Evolutionary conservation across 495 filamentous ascomycete genomes (phyloP).

Genomic region (Talaromyces proteolyticus): DNA sequence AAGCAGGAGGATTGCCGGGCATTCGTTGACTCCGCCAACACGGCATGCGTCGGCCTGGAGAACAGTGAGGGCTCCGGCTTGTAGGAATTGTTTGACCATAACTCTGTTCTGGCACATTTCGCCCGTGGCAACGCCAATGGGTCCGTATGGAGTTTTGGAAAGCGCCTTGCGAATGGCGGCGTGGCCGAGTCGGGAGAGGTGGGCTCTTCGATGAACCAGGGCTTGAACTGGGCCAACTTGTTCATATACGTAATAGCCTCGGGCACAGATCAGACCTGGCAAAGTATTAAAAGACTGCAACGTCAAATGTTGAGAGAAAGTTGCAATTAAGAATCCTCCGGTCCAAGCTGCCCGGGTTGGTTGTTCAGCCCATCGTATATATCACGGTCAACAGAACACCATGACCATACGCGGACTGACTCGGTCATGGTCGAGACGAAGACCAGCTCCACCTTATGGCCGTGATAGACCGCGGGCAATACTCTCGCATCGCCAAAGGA

Average conservation of each 20-base stretch:
- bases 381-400: too few relatives aligned
- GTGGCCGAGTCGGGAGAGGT: constrained; percentile 88
- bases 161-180: constrained; percentile 77
- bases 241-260: constrained; percentile 89
- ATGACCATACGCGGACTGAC: background rate
- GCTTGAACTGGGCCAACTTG: constrained; percentile 74
- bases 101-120: constrained; percentile 97
- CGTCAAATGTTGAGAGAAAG: background rate
- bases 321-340: too few relatives aligned
- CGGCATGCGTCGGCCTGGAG: constrained; percentile 91
- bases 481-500: too few relatives aligned
- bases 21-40: constrained; percentile 88
- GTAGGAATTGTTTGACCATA: constrained; percentile 87
- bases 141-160: constrained; percentile 49
- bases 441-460: background rate
- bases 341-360: too few relatives aligned
- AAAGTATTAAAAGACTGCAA: background rate
- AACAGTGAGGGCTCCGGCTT: constrained; percentile 72
- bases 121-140: constrained; percentile 82
- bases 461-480: background rate
- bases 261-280: constrained; percentile 76
- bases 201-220: constrained; percentile 97
- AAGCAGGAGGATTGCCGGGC: constrained; percentile 80
- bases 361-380: too few relatives aligned
- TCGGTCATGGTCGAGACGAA: background rate